Evolutionary conservation across 73 alveolate genomes (phyloP).

Genomic region (Blepharisma stoltei): DNA sequence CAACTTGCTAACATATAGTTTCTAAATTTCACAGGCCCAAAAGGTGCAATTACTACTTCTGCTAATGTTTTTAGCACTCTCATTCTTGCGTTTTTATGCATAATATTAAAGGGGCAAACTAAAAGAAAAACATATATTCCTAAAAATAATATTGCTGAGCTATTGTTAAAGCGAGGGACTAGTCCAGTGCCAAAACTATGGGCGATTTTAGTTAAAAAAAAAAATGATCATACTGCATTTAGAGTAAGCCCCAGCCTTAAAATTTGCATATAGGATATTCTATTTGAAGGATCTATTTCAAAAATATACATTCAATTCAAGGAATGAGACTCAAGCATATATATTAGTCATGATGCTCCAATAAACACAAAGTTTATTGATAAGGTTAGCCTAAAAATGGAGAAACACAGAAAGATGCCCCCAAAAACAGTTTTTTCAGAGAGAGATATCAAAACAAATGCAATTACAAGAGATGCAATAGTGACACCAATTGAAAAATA

Average conservation of each 20-base stretch:
- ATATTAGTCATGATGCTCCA: constrained; percentile 6
- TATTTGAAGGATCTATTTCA: constrained; percentile 2
- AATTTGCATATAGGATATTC: constrained; percentile 11
- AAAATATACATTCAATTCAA: constrained; percentile 11
- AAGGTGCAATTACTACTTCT: constrained; percentile 30
- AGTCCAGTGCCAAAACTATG: neutral
- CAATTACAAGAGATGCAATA: neutral
- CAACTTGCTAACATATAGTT: constrained; percentile 20
- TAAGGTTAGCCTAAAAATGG: neutral
- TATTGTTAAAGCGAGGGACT: too few relatives aligned
- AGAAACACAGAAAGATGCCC: too few relatives aligned
- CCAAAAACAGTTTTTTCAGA: too few relatives aligned
- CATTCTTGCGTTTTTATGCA: neutral
- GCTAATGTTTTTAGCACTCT: neutral
- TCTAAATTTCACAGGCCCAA: neutral
- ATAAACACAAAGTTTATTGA: neutral
- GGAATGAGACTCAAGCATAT: constrained; percentile 11
- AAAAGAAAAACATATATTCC: neutral
- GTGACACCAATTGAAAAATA: neutral
- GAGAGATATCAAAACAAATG: neutral
- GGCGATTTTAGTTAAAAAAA: neutral
- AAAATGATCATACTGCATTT: constrained; percentile 2
- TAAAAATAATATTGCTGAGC: too few relatives aligned
- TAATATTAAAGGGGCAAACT: constrained; percentile 10
- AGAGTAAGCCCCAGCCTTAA: constrained; percentile 13